Percentiles rank a stretch among this genome's conserved stretches.
These are phyloP conservation scores for Fusarium lyarnte DNA, from an alignment of 2,329 filamentous ascomycete species.

Conservation along the genomic window DNA sequence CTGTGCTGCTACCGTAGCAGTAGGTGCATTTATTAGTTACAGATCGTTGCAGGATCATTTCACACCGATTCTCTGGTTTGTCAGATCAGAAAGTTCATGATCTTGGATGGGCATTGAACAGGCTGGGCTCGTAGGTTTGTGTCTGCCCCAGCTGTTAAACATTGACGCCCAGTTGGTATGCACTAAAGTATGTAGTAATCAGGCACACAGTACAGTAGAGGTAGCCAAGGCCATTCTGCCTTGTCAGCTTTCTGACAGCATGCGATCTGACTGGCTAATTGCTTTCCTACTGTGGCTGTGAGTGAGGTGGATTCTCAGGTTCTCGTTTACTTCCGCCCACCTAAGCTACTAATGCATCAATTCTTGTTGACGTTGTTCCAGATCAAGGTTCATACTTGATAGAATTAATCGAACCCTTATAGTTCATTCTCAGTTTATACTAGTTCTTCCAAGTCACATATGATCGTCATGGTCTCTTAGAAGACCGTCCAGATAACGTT, in stretches of 20 bases:
- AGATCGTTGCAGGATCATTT: slow-evolving; percentile 1
- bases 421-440: not conserved
- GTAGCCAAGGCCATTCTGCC: not conserved
- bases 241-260: slow-evolving; percentile 2
- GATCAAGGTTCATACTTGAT: not conserved
- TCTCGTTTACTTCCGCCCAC: not conserved
- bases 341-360: not conserved
- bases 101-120: not conserved
- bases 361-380: not conserved
- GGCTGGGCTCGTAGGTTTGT: not conserved
- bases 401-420: not conserved
- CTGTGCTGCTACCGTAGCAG: not conserved
- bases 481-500: not conserved
- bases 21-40: slow-evolving; percentile 6
- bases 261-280: not conserved
- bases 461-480: not conserved
- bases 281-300: slow-evolving; percentile 15
- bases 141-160: not conserved
- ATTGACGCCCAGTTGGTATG: not conserved
- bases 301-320: not conserved
- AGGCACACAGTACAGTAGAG: too few species aligned
- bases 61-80: slow-evolving; percentile 12
- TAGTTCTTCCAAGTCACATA: too few species aligned
- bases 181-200: not conserved
- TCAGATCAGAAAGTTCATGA: slow-evolving; percentile 11